Percentiles rank a stretch among this genome's conserved stretches.
These are phyloP conservation scores for Sporopachydermia cereana DNA, from an alignment of 1,139 yeast species.

Conservation along the genomic window DNA sequence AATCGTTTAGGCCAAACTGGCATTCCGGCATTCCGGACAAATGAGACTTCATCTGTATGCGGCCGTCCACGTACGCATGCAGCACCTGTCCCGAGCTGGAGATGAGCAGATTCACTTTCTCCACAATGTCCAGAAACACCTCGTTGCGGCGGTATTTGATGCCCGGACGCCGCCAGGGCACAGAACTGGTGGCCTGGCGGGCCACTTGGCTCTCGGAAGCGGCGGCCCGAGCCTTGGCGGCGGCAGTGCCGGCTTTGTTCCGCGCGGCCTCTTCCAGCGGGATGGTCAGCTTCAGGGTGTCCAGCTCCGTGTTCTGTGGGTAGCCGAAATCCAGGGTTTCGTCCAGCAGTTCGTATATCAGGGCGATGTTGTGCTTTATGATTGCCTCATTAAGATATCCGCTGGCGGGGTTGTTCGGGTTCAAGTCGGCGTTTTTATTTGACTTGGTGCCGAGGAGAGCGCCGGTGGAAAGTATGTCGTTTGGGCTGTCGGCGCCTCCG, in stretches of 20 bases:
- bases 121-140: slow-evolving; percentile 65
- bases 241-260: background rate
- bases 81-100: slow-evolving; percentile 25
- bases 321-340: slow-evolving; percentile 75
- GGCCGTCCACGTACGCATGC: slow-evolving; percentile 69
- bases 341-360: background rate
- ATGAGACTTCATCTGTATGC: slow-evolving; percentile 58
- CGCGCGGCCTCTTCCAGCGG: slow-evolving; percentile 5
- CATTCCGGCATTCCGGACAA: slow-evolving; percentile 68
- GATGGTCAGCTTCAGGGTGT: slow-evolving; percentile 30
- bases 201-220: slow-evolving; percentile 20
- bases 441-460: slow-evolving; percentile 11
- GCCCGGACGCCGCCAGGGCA: slow-evolving; percentile 64
- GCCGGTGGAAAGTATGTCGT: slow-evolving; percentile 5
- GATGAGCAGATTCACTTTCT: slow-evolving; percentile 59
- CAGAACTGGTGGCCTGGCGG: slow-evolving; percentile 29
- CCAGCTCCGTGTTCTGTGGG: slow-evolving; percentile 59
- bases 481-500: background rate
- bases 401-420: slow-evolving; percentile 4
- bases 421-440: slow-evolving; percentile 7
- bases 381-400: slow-evolving; percentile 3
- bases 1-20: slow-evolving; percentile 48
- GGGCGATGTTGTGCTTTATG: slow-evolving; percentile 6
- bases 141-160: slow-evolving; percentile 77
- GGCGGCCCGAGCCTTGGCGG: slow-evolving; percentile 18